Evolutionary conservation across 2,329 filamentous ascomycete species (phyloP).

Genomic region (Onygena corvina): DNA sequence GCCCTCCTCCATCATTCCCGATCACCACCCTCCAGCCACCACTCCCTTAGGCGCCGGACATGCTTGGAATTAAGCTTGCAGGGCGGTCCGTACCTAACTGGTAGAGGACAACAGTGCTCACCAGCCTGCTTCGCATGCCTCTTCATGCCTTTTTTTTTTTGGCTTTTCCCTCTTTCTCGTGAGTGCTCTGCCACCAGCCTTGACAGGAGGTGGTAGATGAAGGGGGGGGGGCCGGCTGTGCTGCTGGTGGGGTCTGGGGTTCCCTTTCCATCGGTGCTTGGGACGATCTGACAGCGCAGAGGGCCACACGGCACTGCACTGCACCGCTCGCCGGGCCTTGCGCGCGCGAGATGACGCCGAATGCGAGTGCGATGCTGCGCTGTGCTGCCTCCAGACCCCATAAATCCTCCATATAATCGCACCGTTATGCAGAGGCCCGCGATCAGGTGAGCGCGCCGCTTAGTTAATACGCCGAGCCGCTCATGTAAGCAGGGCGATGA

Average conservation of each 20-base stretch:
- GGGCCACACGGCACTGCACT: conserved; percentile 5
- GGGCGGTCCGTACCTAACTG: conserved; percentile 5
- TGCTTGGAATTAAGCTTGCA: background rate
- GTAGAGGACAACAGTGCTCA: background rate
- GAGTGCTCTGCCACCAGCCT: no score
- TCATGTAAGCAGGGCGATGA: background rate
- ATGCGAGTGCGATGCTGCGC: background rate
- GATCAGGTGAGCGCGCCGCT: background rate
- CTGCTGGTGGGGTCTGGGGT: background rate
- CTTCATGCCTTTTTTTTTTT: no score
- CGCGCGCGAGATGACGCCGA: conserved; percentile 1
- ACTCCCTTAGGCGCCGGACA: background rate
- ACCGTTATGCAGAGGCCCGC: conserved; percentile 1
- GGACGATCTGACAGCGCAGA: conserved; percentile 5
- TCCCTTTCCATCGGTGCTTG: conserved; percentile 3
- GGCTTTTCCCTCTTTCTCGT: no score
- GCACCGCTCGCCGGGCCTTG: conserved; percentile 3
- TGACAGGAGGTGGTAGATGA: no score
- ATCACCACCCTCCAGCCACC: background rate
- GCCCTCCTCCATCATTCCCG: conserved; percentile 9
- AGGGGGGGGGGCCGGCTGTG: no score
- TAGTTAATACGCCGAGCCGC: background rate
- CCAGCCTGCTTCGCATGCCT: background rate
- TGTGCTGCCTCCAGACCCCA: no score
- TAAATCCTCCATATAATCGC: background rate